A percentile compares a stretch with the other conserved stretches of the same genome.
Conservation (phyloP, 805 yeast genomes). For the Maudiozyma serrabonitensis region DNA sequence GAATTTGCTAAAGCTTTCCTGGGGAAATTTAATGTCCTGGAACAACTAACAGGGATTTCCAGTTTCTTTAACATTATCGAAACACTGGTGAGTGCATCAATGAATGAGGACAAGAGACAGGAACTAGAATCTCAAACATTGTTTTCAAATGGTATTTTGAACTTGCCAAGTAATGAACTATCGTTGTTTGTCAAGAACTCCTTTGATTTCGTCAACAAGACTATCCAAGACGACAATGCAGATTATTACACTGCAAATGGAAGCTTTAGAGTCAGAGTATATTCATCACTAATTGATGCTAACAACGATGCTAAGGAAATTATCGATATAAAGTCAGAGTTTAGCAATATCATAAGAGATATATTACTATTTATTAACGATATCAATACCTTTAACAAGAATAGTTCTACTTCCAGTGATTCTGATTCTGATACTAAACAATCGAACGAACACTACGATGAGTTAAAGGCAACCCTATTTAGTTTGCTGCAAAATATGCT, state of each 20-base stretch:
- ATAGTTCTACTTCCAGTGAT: conserved; percentile 1
- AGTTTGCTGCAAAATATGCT: conserved; percentile 52
- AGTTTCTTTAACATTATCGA: conserved; percentile 37
- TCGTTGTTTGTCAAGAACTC: conserved; percentile 39
- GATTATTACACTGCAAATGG: conserved; percentile 20
- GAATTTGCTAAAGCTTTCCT: conserved; percentile 68
- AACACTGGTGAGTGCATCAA: conserved; percentile 30
- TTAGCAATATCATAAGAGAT: conserved; percentile 19
- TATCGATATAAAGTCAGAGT: conserved; percentile 15
- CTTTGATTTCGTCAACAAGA: conserved; percentile 47
- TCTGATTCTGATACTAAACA: conserved; percentile 13
- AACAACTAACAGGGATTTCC: conserved; percentile 50
- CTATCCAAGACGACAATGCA: conserved; percentile 33
- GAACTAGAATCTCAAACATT: conserved; percentile 44
- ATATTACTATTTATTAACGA: conserved; percentile 18
- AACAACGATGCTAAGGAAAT: conserved; percentile 10
- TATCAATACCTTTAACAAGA: conserved; percentile 1
- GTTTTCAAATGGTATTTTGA: conserved; percentile 51
- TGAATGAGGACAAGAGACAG: conserved; percentile 31
- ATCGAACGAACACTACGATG: conserved; percentile 14
- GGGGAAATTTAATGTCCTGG: conserved; percentile 55
- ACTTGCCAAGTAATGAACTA: conserved; percentile 41
- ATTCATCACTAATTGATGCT: conserved; percentile 39
- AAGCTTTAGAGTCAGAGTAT: conserved; percentile 45
- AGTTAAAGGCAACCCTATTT: conserved; percentile 37